Conservation (phyloP, 2,329 filamentous ascomycete genomes). For the Pseudocercospora fijiensis region DNA sequence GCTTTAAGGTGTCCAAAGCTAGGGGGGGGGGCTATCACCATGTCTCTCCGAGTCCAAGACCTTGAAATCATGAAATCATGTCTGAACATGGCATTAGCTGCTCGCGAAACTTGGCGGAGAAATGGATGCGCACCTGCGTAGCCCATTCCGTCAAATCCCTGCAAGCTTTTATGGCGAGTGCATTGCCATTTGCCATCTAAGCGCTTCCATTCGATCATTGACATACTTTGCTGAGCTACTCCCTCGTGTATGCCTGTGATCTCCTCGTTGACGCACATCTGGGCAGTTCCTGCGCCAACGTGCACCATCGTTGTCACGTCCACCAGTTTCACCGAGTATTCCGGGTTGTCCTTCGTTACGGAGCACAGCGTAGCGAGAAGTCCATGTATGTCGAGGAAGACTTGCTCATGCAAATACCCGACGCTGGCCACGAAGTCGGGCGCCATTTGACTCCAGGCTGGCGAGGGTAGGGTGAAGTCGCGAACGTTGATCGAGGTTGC, state of each 20-base stretch:
- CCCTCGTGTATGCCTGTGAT: slow-evolving; percentile 8
- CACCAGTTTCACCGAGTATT: slow-evolving; percentile 6
- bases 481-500: background rate
- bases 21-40: background rate
- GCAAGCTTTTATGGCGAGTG: slow-evolving; percentile 5
- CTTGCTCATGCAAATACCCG: background rate
- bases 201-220: slow-evolving; percentile 8
- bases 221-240: slow-evolving; percentile 5
- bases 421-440: background rate
- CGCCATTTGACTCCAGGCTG: slow-evolving; percentile 5
- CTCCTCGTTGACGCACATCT: slow-evolving; percentile 1
- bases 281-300: background rate
- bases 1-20: background rate
- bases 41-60: background rate
- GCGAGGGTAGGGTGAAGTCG: background rate
- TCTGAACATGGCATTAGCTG: background rate
- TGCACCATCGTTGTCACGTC: slow-evolving; percentile 6
- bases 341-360: slow-evolving; percentile 4
- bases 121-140: background rate
- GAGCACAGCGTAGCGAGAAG: slow-evolving; percentile 3
- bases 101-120: background rate
- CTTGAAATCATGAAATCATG: background rate
- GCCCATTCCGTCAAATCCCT: slow-evolving; percentile 1
- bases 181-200: slow-evolving; percentile 7
- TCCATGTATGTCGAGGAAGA: background rate